Conservation (phyloP, 345 rosid species). For the Boechera stricta region DNA sequence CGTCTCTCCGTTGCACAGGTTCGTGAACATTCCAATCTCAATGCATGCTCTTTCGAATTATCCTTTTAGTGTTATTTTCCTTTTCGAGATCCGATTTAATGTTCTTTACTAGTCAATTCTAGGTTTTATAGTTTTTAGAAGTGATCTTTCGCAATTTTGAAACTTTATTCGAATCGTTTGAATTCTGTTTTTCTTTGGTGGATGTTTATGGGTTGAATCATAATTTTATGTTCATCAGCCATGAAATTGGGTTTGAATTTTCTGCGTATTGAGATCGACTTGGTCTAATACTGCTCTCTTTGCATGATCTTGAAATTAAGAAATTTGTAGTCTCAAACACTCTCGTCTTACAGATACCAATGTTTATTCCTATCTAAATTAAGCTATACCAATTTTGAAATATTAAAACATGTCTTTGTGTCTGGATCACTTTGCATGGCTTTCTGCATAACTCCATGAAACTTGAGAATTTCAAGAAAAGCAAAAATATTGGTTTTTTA, state of each 20-base stretch:
- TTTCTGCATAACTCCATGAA: background rate
- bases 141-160: background rate
- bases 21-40: constrained; percentile 34
- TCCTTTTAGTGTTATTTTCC: background rate
- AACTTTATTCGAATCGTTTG: background rate
- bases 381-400: background rate
- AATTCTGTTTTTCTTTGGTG: background rate
- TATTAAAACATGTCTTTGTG: background rate
- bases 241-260: background rate
- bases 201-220: background rate
- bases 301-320: constrained; percentile 21
- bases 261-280: too few relatives aligned
- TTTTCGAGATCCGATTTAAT: background rate
- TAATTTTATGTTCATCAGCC: background rate
- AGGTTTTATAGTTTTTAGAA: constrained; percentile 17
- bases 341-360: background rate
- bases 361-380: background rate
- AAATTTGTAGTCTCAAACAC: background rate
- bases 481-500: background rate
- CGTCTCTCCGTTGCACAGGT: constrained; percentile 36
- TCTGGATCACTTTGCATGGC: constrained; percentile 15
- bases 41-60: constrained; percentile 12
- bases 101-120: background rate
- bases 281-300: too few relatives aligned
- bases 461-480: constrained; percentile 10